Evolutionary conservation across 2,329 filamentous ascomycete species (phyloP), one percentile per base, ranked within the genome.

Genomic region (Botrytis byssoidea): DNA sequence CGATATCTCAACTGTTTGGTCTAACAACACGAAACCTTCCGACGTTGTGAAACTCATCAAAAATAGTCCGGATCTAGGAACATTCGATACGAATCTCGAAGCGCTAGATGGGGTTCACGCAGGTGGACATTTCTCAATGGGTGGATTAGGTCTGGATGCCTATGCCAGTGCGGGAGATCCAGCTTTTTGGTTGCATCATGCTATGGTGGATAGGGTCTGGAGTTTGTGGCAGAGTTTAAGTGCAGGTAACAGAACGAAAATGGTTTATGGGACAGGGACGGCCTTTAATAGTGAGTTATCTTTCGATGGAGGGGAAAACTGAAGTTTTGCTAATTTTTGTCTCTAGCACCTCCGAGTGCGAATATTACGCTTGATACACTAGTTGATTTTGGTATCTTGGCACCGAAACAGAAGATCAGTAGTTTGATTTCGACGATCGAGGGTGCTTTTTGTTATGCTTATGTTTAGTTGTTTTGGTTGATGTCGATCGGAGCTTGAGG

Each of bases 111-210:
- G 70, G 7, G 37, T 72, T 8, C 70, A 72, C 35, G 48, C 42
- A 1, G 70, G 70, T 16, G 70, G 70, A 2, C 70, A 67, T 59
- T 72, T 72, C 20, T 7, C 46, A 8, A 72, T 72, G 35, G 70
- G 70, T 14, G 60, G 46, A 5, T 29, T 66, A 1, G 60, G 60
- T 14, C 32, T 72, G 68, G 85, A 86, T 74, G 82, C 83, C 74
- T 82, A 82, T 74, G 81, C 84, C 64, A 84, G 83, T 20, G 81
- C 84, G 0, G 79, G 82, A 0, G 84, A 86, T 71, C 84, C 85
- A 1, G 83, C 78, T 1, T 86, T 86, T 77, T 85, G 82, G 74
- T 76, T 84, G 8, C 84, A 86, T 74, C 85, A 86, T 71, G 83
- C 80, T 0, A 82, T 84, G 77, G 82, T 86, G 61, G 85, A 86